Evolutionary conservation across 768 basidiomycete species (phyloP), one percentile per base, ranked within the genome.

Genomic region (Leccinum fibrillosum): DNA sequence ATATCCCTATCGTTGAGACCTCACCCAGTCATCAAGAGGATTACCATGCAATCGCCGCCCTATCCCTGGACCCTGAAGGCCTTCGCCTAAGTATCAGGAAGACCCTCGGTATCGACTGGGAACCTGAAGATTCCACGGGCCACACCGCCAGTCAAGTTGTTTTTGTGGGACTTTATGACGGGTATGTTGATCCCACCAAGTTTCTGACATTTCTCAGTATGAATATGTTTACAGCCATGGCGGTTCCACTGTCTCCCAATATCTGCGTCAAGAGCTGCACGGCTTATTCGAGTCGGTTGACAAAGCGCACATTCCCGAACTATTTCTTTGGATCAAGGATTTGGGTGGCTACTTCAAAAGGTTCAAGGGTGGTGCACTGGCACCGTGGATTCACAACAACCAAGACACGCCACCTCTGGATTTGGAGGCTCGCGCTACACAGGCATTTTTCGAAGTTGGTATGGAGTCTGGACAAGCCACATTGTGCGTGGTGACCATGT

Each of bases 101-200:
- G 61, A 72, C 75, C 26, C 80, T 85, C 58, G 80, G 78, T 39
- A 71, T 88, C 55, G 82, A 89, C 53, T 96, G 94, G 94, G 80
- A 90, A 61, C 86, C 89, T 1, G 70, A 78, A 26, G 65, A 64
- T 26, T 75, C 83, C 9, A 79, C 78, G 2, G 78, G 85, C 34
- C 75, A 79, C 6, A 75, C 92, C 21, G 80, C 90, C 1, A 75
- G 83, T 28, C 92, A 97, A 71, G 89, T 86, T 7, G 80, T 92
- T 5, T 94, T 91, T 64, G 84, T 93, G 37, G 94, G 94, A 30
- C 87, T 97, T 56, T 97, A 94, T 70, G 94, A 97, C 58, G 94
- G 94, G 91, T 91, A 65, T 56, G 81, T 53, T 30, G 34, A n/a
- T 47, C 30, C 30, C 52, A 8, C 10, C 26, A 19, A 35, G 19